These are phyloP conservation scores for Fagopyrum tataricum DNA, from an alignment of 148 eudicot genomes.

Conservation along the genomic window DNA sequence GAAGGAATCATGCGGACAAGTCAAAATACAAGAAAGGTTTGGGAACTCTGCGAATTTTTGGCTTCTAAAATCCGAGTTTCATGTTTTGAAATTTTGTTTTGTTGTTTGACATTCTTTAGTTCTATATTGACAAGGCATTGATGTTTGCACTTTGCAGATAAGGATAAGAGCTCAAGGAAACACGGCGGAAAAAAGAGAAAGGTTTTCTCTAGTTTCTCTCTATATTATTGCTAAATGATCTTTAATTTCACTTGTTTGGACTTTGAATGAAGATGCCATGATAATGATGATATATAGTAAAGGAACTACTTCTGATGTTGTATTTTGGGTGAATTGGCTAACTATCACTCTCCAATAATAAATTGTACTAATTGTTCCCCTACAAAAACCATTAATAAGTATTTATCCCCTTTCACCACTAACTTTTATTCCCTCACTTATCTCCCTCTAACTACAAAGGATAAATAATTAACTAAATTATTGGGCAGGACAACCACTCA, in stretches of 20 bases:
- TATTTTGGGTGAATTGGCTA: too few relatives aligned
- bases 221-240: neutral
- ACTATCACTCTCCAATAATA: too few relatives aligned
- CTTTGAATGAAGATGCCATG: neutral
- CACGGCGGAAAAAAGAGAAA: constrained; percentile 86
- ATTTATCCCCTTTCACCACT: too few relatives aligned
- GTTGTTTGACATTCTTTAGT: neutral
- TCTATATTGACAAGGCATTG: neutral
- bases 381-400: too few relatives aligned
- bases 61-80: neutral
- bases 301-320: neutral
- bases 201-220: constrained; percentile 33
- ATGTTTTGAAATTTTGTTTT: neutral
- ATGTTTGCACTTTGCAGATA: constrained; percentile 63
- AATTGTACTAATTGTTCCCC: too few relatives aligned
- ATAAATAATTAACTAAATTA: too few relatives aligned
- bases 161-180: constrained; percentile 71
- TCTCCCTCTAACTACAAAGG: too few relatives aligned
- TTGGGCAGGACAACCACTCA: too few relatives aligned
- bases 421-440: too few relatives aligned
- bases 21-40: constrained; percentile 52
- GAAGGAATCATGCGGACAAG: constrained; percentile 85
- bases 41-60: neutral
- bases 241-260: neutral
- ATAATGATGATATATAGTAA: neutral